Evolutionary conservation across 805 yeast genomes (phyloP), one percentile per base, ranked within the genome.

Genomic region (Nakazawaea pomicola): DNA sequence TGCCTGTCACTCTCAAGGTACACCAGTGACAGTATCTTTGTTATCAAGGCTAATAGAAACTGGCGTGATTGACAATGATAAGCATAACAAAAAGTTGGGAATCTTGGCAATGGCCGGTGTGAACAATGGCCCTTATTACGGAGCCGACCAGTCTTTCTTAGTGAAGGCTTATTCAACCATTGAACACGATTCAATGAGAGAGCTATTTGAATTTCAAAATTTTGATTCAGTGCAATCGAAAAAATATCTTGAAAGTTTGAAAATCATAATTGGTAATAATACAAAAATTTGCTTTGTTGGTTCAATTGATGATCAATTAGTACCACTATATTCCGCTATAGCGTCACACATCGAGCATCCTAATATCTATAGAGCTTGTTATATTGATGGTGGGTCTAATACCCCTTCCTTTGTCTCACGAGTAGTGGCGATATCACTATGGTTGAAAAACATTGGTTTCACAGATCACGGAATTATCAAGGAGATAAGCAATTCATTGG

Each of bases 1-100:
- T 47, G 96, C 96, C 1, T 81, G 95, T 1, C 99, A 91, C 61
- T 90, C 97, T 0, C 99, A 91, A 60, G 99, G 99, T 0, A 81
- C 91, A 35, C 97, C 96, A 0, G 98, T 93, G 0, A 76, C 95
- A 0, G 78, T 88, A 1, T 80, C 87, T 24, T 58, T 91, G 21
- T 62, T 89, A n/a, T 83, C 95, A 0, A 72, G 73, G 49, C 67
- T 91, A 31, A 72, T 91, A 10, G 83, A 77, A 48, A 70, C 74
- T 28, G 93, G 78, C 0, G 48, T 61, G 7, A 67, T 76, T 9
- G 55, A 68, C 14, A 55, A 58, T 19, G 53, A 61, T 33, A 65
- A 44, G 46, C 20, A 33, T 15, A 63, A 61, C 41, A 72, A 75
- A 46, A 58, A 74, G 17, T 70, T 90, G 11, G 87, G 93, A 0